These are phyloP conservation scores for Trypanosoma vivax DNA, from an alignment of 208 protist genomes.

Conservation along the genomic window DNA sequence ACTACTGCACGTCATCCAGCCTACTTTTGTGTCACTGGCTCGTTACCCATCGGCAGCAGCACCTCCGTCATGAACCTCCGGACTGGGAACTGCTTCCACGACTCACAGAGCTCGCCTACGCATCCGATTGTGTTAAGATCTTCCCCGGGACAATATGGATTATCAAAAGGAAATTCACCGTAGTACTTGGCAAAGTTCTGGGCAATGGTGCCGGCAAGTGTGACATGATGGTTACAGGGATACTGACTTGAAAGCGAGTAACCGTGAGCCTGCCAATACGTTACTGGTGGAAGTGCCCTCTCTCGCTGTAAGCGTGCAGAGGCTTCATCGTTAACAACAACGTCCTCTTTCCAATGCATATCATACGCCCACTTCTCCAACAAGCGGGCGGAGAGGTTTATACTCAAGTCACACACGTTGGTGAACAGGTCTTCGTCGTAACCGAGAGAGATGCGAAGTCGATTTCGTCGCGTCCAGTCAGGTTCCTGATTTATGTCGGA, in stretches of 20 bases:
- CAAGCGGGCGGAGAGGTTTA: slow-evolving; percentile 44
- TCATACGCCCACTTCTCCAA: slow-evolving; percentile 64
- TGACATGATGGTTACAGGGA: slow-evolving; percentile 30
- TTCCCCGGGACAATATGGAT: slow-evolving; percentile 82
- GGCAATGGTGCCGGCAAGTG: slow-evolving; percentile 36
- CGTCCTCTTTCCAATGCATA: slow-evolving; percentile 17
- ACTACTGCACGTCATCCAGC: not conserved
- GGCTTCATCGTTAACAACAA: not conserved
- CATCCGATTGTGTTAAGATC: slow-evolving; percentile 77
- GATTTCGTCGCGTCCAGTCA: slow-evolving; percentile 56
- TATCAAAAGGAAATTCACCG: slow-evolving; percentile 58
- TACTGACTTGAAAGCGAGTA: slow-evolving; percentile 43
- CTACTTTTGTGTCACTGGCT: not conserved
- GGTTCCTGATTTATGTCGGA: slow-evolving; percentile 46
- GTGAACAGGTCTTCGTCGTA: slow-evolving; percentile 81
- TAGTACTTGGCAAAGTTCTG: slow-evolving; percentile 70
- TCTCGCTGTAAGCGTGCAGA: not conserved
- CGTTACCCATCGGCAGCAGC: slow-evolving; percentile 10
- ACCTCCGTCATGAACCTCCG: not conserved
- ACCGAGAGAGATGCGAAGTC: slow-evolving; percentile 78
- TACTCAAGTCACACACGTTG: slow-evolving; percentile 27
- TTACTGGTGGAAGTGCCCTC: slow-evolving; percentile 33
- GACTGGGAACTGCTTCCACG: slow-evolving; percentile 25
- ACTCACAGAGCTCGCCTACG: slow-evolving; percentile 42
- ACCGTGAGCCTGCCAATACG: slow-evolving; percentile 76